Percentiles rank a stretch among this genome's conserved stretches.
These are phyloP conservation scores for Coemansia sp. DNA, from an alignment of 192 early-diverging fungal species.

Conservation along the genomic window DNA sequence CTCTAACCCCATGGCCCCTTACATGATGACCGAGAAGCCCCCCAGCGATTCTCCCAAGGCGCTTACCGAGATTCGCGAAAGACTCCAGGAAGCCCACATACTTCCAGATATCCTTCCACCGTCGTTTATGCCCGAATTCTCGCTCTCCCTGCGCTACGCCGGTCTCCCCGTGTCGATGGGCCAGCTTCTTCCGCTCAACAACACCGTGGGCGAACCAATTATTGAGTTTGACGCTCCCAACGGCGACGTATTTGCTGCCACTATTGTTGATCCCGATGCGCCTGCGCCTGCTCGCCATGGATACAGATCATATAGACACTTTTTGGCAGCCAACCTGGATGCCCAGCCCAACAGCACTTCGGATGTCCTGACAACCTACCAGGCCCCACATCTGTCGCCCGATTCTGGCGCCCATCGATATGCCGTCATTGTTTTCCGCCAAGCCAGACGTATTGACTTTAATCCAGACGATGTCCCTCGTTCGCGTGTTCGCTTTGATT, in stretches of 20 bases:
- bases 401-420: constrained; percentile 32
- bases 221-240: constrained; percentile 34
- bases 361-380: constrained; percentile 20
- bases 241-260: constrained; percentile 22
- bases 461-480: constrained; percentile 12
- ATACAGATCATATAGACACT: constrained; percentile 37
- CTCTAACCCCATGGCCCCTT: constrained; percentile 16
- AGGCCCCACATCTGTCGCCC: constrained; percentile 17
- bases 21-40: neutral
- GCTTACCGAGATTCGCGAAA: neutral
- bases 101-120: constrained; percentile 26
- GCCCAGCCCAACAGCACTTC: constrained; percentile 2
- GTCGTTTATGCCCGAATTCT: constrained; percentile 31
- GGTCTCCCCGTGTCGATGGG: constrained; percentile 21
- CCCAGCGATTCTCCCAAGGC: neutral
- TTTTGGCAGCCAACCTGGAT: constrained; percentile 31
- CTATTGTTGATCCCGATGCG: constrained; percentile 39
- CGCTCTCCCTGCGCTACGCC: constrained; percentile 18
- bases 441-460: constrained; percentile 15
- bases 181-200: constrained; percentile 27
- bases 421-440: constrained; percentile 28
- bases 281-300: constrained; percentile 27
- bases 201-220: constrained; percentile 22
- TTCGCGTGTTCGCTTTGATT: constrained; percentile 35
- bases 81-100: constrained; percentile 11